A percentile compares a stretch with the other conserved stretches of the same genome.
Conservation (phyloP, 2,329 filamentous ascomycete genomes). For the Botryotinia globosa region DNA sequence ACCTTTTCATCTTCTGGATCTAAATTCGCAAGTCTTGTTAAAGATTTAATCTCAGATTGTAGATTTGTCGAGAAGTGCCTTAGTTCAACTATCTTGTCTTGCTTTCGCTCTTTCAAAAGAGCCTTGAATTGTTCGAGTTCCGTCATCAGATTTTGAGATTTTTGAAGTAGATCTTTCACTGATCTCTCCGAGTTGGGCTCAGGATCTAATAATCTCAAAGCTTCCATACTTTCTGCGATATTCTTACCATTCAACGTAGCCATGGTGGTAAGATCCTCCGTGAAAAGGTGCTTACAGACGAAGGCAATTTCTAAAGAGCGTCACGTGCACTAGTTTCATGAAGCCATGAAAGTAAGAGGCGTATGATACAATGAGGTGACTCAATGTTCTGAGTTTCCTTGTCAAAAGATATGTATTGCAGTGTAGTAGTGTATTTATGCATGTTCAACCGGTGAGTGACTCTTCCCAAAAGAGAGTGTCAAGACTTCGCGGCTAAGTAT, state of each 20-base stretch:
- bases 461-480: background rate
- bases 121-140: conserved; percentile 47
- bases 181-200: conserved; percentile 13
- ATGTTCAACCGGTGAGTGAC: background rate
- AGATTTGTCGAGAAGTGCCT: conserved; percentile 49
- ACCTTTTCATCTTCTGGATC: conserved; percentile 37
- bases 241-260: background rate
- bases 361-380: background rate
- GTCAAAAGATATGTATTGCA: background rate
- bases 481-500: background rate
- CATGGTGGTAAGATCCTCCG: background rate
- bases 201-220: background rate
- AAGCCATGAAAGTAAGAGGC: background rate
- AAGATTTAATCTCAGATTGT: conserved; percentile 46
- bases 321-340: background rate
- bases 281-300: background rate
- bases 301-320: background rate
- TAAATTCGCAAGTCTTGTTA: conserved; percentile 42
- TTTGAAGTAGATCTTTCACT: conserved; percentile 24
- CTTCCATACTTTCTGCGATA: background rate
- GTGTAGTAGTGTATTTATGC: background rate
- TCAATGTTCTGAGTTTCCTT: background rate
- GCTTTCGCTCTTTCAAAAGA: conserved; percentile 43
- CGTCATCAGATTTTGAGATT: conserved; percentile 40
- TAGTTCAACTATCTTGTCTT: conserved; percentile 48